Evolutionary conservation across 306 rosid genomes (phyloP).

Genomic region (Neltuma alba): DNA sequence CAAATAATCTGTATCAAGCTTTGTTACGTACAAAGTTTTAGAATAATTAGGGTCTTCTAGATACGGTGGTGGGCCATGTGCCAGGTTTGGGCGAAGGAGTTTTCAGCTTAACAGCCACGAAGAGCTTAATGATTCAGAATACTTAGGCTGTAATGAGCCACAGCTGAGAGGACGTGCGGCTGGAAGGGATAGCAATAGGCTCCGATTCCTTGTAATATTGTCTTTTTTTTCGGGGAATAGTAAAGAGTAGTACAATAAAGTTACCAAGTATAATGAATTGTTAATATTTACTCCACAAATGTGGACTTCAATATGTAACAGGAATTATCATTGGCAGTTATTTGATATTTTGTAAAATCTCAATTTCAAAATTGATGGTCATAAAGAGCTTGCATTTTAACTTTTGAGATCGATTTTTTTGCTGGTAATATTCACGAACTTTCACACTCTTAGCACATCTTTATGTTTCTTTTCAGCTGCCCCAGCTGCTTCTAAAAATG

Average conservation of each 20-base stretch:
- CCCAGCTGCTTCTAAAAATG: conserved; percentile 56
- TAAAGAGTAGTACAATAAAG: background rate
- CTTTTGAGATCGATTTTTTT: background rate
- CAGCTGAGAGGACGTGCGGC: too few relatives aligned
- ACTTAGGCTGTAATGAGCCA: too few relatives aligned
- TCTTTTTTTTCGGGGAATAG: background rate
- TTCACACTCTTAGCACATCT: conserved; percentile 32
- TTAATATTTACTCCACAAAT: background rate
- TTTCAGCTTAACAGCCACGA: too few relatives aligned
- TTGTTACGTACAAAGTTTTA: too few relatives aligned
- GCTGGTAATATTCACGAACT: conserved; percentile 20
- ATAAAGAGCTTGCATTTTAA: conserved; percentile 4
- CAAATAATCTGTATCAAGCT: too few relatives aligned
- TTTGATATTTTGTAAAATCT: conserved; percentile 18
- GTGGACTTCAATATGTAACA: background rate
- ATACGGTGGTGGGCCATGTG: too few relatives aligned
- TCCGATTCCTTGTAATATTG: background rate
- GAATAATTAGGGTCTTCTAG: too few relatives aligned
- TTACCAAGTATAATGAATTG: background rate
- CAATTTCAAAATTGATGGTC: conserved; percentile 19
- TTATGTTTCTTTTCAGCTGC: conserved; percentile 54
- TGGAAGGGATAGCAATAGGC: too few relatives aligned
- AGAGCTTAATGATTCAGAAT: too few relatives aligned
- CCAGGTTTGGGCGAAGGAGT: too few relatives aligned
- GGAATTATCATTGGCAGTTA: background rate